Evolutionary conservation across 192 early-diverging fungal genomes (phyloP).

Genomic region (Paraglomus occultum): DNA sequence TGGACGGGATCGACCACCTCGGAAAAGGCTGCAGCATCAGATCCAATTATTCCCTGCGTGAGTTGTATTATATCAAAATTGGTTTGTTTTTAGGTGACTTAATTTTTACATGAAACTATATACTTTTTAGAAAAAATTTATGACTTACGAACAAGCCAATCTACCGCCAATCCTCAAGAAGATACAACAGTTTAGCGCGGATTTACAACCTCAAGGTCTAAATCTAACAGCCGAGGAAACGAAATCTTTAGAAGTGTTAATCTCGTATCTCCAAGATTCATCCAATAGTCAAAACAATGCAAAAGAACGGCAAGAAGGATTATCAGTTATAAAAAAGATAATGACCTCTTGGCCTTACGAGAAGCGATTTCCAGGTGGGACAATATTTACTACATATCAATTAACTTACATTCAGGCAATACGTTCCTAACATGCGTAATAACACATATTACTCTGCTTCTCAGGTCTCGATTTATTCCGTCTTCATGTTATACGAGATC

Average conservation of each 20-base stretch:
- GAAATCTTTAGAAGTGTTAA: constrained; percentile 32
- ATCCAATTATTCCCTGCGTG: constrained; percentile 33
- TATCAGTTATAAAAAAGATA: constrained; percentile 49
- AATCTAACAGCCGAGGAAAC: constrained; percentile 29
- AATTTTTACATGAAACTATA: constrained; percentile 9
- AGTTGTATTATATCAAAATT: neutral
- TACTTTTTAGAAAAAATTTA: constrained; percentile 41
- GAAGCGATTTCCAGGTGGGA: constrained; percentile 66
- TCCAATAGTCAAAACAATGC: constrained; percentile 13
- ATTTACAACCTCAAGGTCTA: constrained; percentile 36
- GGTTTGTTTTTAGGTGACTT: neutral
- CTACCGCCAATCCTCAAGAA: constrained; percentile 71
- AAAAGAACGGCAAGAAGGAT: constrained; percentile 30
- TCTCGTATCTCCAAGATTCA: constrained; percentile 42
- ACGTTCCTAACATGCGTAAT: no score
- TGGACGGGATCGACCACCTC: constrained; percentile 34
- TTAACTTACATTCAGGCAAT: no score
- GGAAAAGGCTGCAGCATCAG: constrained; percentile 23
- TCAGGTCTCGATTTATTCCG: constrained; percentile 85
- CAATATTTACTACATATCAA: no score
- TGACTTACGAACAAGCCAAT: constrained; percentile 73
- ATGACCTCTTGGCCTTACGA: constrained; percentile 67
- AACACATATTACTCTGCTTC: no score
- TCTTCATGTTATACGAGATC: constrained; percentile 55
- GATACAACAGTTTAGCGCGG: constrained; percentile 65